Evolutionary conservation across 2,329 filamentous ascomycete genomes (phyloP).

Genomic region (Neospermospora avenae): DNA sequence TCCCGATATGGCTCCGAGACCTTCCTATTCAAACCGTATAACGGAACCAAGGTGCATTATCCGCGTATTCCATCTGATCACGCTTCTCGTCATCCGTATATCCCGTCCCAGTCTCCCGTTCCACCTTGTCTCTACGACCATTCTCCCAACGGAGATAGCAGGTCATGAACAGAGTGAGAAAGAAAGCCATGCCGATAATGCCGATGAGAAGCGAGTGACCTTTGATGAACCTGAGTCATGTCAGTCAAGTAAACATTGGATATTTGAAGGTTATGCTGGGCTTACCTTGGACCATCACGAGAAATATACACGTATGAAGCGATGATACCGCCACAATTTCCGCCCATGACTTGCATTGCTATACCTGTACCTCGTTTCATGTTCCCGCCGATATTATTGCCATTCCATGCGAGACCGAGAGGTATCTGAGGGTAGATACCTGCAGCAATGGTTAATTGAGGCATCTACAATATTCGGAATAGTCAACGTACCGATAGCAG

Average conservation of each 20-base stretch:
- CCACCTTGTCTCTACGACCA: conserved; percentile 38
- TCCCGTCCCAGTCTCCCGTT: neutral
- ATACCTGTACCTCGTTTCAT: conserved; percentile 56
- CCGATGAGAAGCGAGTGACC: conserved; percentile 28
- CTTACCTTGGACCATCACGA: conserved; percentile 8
- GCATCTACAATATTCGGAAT: neutral
- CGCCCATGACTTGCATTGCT: conserved; percentile 55
- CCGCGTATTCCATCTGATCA: conserved; percentile 11
- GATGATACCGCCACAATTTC: conserved; percentile 20
- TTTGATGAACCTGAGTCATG: conserved; percentile 13
- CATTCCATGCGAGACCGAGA: conserved; percentile 50
- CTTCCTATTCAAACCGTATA: conserved; percentile 8
- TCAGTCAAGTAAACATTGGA: neutral
- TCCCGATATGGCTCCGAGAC: neutral
- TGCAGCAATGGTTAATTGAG: conserved; percentile 7
- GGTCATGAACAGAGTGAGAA: conserved; percentile 39
- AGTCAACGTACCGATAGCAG: conserved; percentile 25
- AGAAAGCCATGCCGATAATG: conserved; percentile 35
- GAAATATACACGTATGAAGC: conserved; percentile 18
- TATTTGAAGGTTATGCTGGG: too few relatives aligned
- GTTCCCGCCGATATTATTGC: conserved; percentile 54
- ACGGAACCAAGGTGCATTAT: conserved; percentile 16
- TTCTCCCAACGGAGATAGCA: conserved; percentile 44
- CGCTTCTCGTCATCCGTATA: conserved; percentile 9
- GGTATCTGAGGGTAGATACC: conserved; percentile 45